These are phyloP conservation scores for Thelonectria olida DNA, from an alignment of 2,329 filamentous ascomycete genomes.

Conservation along the genomic window DNA sequence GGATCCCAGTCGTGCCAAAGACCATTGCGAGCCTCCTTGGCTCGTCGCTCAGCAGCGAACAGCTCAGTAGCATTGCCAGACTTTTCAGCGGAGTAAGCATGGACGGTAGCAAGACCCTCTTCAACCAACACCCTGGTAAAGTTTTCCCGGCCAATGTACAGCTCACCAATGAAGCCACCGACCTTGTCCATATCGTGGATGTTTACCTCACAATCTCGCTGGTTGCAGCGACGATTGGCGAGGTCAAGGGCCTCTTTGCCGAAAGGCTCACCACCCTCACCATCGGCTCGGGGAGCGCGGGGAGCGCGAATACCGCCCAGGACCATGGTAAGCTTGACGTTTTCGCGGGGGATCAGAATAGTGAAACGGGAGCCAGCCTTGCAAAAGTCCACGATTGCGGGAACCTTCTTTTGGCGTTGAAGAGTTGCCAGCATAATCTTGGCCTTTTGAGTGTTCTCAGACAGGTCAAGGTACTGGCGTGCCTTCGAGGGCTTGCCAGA, in stretches of 20 bases:
- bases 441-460: slow-evolving; percentile 91
- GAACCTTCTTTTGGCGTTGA: slow-evolving; percentile 90
- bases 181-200: slow-evolving; percentile 96
- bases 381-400: slow-evolving; percentile 95
- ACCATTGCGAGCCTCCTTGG: slow-evolving; percentile 88
- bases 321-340: slow-evolving; percentile 93
- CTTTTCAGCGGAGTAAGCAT: slow-evolving; percentile 95
- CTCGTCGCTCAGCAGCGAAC: slow-evolving; percentile 84
- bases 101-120: slow-evolving; percentile 91
- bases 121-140: slow-evolving; percentile 94
- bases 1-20: slow-evolving; percentile 97
- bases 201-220: slow-evolving; percentile 96
- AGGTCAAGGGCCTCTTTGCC: slow-evolving; percentile 95
- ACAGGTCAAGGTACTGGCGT: slow-evolving; percentile 88
- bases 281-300: slow-evolving; percentile 78
- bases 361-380: slow-evolving; percentile 97
- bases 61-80: slow-evolving; percentile 89
- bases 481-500: slow-evolving; percentile 85
- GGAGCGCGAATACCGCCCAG: slow-evolving; percentile 93
- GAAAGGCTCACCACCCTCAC: slow-evolving; percentile 88
- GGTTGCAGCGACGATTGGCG: slow-evolving; percentile 86
- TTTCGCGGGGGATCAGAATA: slow-evolving; percentile 89
- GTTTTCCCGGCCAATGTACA: slow-evolving; percentile 94
- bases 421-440: slow-evolving; percentile 91
- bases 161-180: slow-evolving; percentile 93